phyloP scores from a whole-genome alignment of 805 yeast species.

The Candida ortonii region DNA sequence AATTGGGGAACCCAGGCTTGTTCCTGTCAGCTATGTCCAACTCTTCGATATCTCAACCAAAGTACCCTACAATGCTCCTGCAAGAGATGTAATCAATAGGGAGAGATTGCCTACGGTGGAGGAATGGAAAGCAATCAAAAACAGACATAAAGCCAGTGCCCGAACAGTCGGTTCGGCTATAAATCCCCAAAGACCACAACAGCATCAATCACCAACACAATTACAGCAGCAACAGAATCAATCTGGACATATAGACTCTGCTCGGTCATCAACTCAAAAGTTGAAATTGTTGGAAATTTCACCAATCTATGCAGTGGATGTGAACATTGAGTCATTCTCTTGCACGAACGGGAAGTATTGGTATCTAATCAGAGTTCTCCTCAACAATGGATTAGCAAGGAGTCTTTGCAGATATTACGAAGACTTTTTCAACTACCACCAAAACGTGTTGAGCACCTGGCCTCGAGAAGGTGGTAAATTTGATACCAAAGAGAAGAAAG shows the following conservation, averaged over 20 bases:
- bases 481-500: conserved; percentile 69
- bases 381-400: conserved; percentile 66
- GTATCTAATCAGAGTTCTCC: conserved; percentile 68
- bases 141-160: conserved; percentile 87
- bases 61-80: conserved; percentile 50
- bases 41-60: conserved; percentile 74
- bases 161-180: conserved; percentile 36
- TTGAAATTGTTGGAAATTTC: conserved; percentile 10
- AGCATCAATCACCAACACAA: conserved; percentile 10
- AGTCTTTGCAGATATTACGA: conserved; percentile 86
- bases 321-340: conserved; percentile 75
- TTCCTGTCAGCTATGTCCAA: conserved; percentile 87
- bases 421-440: conserved; percentile 93
- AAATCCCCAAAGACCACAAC: conserved; percentile 11
- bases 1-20: conserved; percentile 95
- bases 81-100: conserved; percentile 48
- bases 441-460: conserved; percentile 72
- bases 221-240: conserved; percentile 15
- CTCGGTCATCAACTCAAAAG: conserved; percentile 15
- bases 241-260: conserved; percentile 12
- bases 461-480: conserved; percentile 89
- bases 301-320: conserved; percentile 45
- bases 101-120: conserved; percentile 88
- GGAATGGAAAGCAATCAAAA: conserved; percentile 90
- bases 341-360: conserved; percentile 86